Evolutionary conservation across 148 eudicot genomes (phyloP), one percentile per base, ranked within the genome.

Genomic region (Bassia scoparia): DNA sequence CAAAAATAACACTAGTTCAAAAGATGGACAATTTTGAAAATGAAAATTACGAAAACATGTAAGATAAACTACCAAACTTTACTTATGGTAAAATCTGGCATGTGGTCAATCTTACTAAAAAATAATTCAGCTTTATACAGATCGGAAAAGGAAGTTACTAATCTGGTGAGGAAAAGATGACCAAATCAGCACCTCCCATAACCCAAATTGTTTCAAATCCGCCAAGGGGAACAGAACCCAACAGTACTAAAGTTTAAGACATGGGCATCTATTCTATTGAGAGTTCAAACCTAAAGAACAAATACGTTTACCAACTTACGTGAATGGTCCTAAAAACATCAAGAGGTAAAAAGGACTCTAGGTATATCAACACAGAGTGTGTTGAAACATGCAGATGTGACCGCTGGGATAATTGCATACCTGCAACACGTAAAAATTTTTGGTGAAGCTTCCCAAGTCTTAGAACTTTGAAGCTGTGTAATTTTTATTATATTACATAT

Each of bases 331-430:
- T n/a, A 52, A 24, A 21, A 62, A 62, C 69, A 43, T 65, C 29
- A 65, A 65, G 69, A 41, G 50, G 69, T 65, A n/a, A 41, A 38
- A 65, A 33, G 43, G 23, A 31, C 44, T 33, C 41, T 24, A 41
- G 67, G 17, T 0, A 14, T 62, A 33, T 33, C 67, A 4, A 1
- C 43, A 8, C 16, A 58, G 10, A 10, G 1, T 7, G n/a, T 20
- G 20, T 17, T 7, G 44, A 7, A 62, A 18, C 44, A 33, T 62
- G 44, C 35, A 27, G 15, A 21, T 58, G 21, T 35, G 44, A 62
- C 67, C 18, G n/a, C n/a, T n/a, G 2, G 11, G 35, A 62, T 23
- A 62, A 59, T n/a, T n/a, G n/a, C n/a, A 59, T 13, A 11, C 20
- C n/a, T 0, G 63, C 15, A 59, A 29, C 63, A 62, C 34, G 23